A percentile compares a stretch with the other conserved stretches of the same genome.
Evolutionary conservation across 148 eudicot genomes (phyloP).

Genomic region (Chenopodium suecicum): DNA sequence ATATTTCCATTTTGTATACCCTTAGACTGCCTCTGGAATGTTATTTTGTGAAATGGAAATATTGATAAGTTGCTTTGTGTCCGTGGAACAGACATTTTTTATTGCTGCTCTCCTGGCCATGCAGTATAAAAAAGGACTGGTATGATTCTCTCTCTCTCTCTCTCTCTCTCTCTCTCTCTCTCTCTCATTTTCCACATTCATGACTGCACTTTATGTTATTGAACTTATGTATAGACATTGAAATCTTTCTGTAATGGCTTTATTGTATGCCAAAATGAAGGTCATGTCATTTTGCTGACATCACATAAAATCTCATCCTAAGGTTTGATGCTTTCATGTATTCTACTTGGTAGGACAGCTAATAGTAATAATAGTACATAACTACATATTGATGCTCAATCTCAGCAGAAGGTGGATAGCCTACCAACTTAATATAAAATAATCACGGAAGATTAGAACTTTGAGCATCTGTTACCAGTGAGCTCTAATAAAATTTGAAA

Average conservation of each 20-base stretch:
- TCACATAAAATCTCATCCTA: too few species aligned
- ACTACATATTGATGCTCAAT: neutral
- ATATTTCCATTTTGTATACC: neutral
- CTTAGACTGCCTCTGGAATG: neutral
- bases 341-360: neutral
- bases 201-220: neutral
- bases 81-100: conserved; percentile 76
- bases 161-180: conserved; percentile 14
- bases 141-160: conserved; percentile 40
- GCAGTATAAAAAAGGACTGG: conserved; percentile 90
- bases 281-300: too few species aligned
- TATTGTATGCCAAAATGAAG: too few species aligned
- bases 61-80: conserved; percentile 19
- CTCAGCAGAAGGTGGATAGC: neutral
- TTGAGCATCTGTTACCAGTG: neutral
- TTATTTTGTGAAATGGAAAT: neutral
- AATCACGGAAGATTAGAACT: neutral
- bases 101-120: conserved; percentile 97
- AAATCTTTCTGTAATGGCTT: too few species aligned
- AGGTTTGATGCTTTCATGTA: conserved; percentile 2
- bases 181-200: neutral
- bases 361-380: neutral
- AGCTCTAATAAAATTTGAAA: neutral
- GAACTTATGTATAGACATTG: too few species aligned
- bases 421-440: neutral